These are phyloP conservation scores for Suillus subluteus DNA, from an alignment of 768 basidiomycete species.

Conservation along the genomic window DNA sequence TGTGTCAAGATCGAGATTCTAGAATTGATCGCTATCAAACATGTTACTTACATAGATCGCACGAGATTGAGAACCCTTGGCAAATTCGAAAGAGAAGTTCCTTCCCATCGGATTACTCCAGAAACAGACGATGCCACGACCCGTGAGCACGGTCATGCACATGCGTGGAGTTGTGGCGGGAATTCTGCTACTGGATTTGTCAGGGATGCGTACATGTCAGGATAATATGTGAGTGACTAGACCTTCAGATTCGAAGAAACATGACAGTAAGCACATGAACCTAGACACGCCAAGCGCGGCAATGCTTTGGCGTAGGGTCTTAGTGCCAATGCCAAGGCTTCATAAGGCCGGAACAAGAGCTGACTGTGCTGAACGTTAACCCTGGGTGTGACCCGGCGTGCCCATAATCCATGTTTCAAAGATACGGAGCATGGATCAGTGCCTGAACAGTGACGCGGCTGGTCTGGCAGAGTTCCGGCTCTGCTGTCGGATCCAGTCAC, in stretches of 20 bases:
- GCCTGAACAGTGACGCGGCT: not conserved
- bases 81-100: conserved; percentile 2
- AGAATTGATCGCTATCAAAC: conserved; percentile 1
- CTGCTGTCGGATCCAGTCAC: not conserved
- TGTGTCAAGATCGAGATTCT: not conserved
- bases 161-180: not conserved
- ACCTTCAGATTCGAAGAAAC: not conserved
- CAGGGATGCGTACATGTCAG: not conserved
- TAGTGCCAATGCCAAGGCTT: not conserved
- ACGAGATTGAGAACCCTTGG: not conserved
- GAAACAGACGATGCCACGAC: not conserved
- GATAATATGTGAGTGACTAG: not conserved
- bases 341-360: not conserved
- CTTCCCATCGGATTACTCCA: not conserved
- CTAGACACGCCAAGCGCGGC: not conserved
- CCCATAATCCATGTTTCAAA: not conserved
- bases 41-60: not conserved
- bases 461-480: not conserved
- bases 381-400: not conserved
- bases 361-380: not conserved
- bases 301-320: not conserved
- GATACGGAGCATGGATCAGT: not conserved
- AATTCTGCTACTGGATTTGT: not conserved
- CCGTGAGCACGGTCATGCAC: not conserved
- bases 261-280: too few species aligned